phyloP scores from a whole-genome alignment of 257 asterid species.

The Lycium ferocissimum region DNA sequence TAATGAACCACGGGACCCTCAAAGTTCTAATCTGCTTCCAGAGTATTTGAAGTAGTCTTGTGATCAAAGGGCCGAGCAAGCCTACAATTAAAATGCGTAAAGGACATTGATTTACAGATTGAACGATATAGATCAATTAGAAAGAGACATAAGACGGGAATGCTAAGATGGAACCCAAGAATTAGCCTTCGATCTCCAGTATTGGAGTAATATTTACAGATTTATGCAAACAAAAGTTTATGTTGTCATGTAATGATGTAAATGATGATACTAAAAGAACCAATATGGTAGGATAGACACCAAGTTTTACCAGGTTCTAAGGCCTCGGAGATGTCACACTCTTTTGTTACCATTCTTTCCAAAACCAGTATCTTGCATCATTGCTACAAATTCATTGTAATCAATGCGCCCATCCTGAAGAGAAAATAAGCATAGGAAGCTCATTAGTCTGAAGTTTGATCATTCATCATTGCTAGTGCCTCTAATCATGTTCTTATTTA shows the following conservation, averaged over 20 bases:
- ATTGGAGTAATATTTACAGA: slow-evolving; percentile 31
- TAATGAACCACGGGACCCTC: background rate
- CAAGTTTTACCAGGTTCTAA: slow-evolving; percentile 27
- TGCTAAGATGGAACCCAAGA: slow-evolving; percentile 9
- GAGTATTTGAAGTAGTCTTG: background rate
- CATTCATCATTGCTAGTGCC: background rate
- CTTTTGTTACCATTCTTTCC: slow-evolving; percentile 31
- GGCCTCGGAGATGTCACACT: slow-evolving; percentile 1
- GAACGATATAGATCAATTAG: background rate
- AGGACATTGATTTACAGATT: background rate
- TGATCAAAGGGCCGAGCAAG: slow-evolving; percentile 19
- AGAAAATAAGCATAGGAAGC: background rate
- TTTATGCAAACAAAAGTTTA: slow-evolving; percentile 2
- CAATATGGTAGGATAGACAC: background rate
- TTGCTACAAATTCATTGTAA: slow-evolving; percentile 38
- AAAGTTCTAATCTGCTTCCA: slow-evolving; percentile 9
- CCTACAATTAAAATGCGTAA: background rate
- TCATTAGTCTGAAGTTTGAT: slow-evolving; percentile 9
- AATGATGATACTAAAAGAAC: background rate
- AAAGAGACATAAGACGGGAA: background rate
- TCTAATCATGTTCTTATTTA: background rate
- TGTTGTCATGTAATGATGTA: background rate
- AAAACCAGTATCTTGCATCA: slow-evolving; percentile 39
- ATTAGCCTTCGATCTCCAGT: slow-evolving; percentile 20
- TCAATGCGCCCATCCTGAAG: slow-evolving; percentile 42